Conservation (phyloP, 768 basidiomycete species). For the Bullera alba region DNA sequence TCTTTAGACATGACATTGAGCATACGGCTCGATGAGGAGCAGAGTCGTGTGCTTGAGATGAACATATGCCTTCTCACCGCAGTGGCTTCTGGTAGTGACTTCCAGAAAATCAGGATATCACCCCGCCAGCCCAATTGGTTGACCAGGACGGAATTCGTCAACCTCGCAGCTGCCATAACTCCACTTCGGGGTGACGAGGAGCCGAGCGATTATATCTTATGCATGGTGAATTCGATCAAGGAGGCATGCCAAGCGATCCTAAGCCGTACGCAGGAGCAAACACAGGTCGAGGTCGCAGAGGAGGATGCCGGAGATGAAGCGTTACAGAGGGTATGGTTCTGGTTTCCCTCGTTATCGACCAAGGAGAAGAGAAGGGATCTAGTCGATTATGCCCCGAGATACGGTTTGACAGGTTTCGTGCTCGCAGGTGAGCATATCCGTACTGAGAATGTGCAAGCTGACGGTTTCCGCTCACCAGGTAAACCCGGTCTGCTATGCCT, state of each 20-base stretch:
- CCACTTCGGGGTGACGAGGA: not conserved
- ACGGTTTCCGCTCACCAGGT: slow-evolving; percentile 22
- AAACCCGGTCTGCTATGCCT: slow-evolving; percentile 48
- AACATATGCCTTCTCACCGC: not conserved
- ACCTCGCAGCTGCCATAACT: not conserved
- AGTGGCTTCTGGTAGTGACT: not conserved
- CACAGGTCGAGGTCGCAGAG: not conserved
- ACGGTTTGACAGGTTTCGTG: slow-evolving; percentile 46
- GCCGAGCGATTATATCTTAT: slow-evolving; percentile 19
- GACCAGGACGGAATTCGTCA: slow-evolving; percentile 2
- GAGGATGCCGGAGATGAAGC: not conserved
- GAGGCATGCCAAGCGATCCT: not conserved
- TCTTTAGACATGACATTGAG: not conserved
- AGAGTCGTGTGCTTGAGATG: not conserved
- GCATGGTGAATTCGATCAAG: slow-evolving; percentile 17
- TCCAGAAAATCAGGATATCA: not conserved
- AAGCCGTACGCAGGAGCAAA: not conserved
- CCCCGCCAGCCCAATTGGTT: slow-evolving; percentile 15
- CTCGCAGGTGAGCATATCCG: slow-evolving; percentile 54
- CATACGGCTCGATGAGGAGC: not conserved
- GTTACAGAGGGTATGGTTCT: slow-evolving; percentile 46
- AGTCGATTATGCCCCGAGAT: slow-evolving; percentile 41
- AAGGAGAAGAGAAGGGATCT: slow-evolving; percentile 46
- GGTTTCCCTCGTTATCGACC: slow-evolving; percentile 45
- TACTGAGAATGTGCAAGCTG: not conserved